These are phyloP conservation scores for Endocarpon pusillum DNA, from an alignment of 495 filamentous ascomycete species.

Conservation along the genomic window DNA sequence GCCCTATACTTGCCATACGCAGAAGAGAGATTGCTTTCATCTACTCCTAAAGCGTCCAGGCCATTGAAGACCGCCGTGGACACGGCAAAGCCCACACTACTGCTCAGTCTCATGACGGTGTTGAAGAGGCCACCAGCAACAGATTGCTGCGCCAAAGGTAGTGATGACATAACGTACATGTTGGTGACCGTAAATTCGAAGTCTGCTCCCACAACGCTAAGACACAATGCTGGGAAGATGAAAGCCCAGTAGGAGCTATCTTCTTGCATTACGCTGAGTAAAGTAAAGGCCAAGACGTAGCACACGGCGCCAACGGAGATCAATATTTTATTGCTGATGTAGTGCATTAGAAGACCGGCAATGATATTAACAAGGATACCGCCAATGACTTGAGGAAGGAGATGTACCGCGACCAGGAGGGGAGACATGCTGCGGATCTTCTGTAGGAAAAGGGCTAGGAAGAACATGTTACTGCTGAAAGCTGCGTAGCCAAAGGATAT, in stretches of 20 bases:
- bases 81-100: conserved; percentile 28
- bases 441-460: conserved; percentile 27
- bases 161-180: conserved; percentile 63
- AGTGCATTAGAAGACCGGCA: conserved; percentile 36
- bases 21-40: too few species aligned
- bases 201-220: conserved; percentile 38
- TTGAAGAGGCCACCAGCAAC: conserved; percentile 40
- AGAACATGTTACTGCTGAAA: conserved; percentile 21
- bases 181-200: conserved; percentile 45
- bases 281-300: conserved; percentile 31
- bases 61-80: neutral
- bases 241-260: conserved; percentile 32
- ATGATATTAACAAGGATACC: conserved; percentile 36
- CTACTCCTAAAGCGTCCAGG: neutral
- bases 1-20: too few species aligned
- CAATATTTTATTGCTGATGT: conserved; percentile 29
- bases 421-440: conserved; percentile 22
- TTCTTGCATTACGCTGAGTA: conserved; percentile 30
- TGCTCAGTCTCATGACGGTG: conserved; percentile 32
- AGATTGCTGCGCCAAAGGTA: conserved; percentile 60
- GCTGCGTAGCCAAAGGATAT: conserved; percentile 23
- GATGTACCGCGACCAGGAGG: conserved; percentile 30
- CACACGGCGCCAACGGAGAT: conserved; percentile 27
- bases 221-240: conserved; percentile 31
- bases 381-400: conserved; percentile 37